A percentile compares a stretch with the other conserved stretches of the same genome.
Evolutionary conservation across 768 basidiomycete species (phyloP).

Genomic region (Mrakia gelida): DNA sequence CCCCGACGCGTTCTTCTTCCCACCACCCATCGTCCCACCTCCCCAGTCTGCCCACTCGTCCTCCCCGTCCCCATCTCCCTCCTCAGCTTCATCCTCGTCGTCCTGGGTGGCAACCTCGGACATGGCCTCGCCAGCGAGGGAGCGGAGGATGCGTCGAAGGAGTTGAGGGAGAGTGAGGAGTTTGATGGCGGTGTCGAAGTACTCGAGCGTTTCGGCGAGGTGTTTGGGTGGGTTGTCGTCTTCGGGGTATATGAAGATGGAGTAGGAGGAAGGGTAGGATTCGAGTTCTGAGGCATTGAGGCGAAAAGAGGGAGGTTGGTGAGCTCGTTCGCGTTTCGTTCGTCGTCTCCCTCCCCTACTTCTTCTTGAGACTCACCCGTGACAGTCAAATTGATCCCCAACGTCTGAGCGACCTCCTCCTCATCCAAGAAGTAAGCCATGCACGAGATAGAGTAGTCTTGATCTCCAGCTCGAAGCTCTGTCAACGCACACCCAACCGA

Average conservation of each 20-base stretch:
- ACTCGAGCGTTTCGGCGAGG: neutral
- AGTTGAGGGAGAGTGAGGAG: neutral
- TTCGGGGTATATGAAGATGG: neutral
- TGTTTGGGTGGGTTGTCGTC: neutral
- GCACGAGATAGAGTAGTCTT: neutral
- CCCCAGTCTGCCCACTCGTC: conserved; percentile 1
- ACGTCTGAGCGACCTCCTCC: neutral
- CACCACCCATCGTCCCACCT: neutral
- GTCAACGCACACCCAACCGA: neutral
- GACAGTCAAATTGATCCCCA: neutral
- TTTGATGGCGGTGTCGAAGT: neutral
- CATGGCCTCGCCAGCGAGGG: conserved; percentile 3
- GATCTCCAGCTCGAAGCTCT: conserved; percentile 1
- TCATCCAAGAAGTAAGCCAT: neutral
- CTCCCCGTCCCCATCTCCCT: neutral
- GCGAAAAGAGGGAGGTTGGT: no score
- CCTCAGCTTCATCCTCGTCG: neutral
- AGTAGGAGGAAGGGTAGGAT: conserved; percentile 4
- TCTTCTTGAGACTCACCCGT: neutral
- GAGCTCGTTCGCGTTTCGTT: neutral
- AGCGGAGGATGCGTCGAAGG: neutral
- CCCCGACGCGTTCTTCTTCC: neutral
- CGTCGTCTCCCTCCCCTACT: no score
- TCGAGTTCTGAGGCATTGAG: neutral
- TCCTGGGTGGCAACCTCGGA: neutral